Evolutionary conservation across 2,329 filamentous ascomycete species (phyloP), one percentile per base, ranked within the genome.

Genomic region (Arthrinium puccinioides): DNA sequence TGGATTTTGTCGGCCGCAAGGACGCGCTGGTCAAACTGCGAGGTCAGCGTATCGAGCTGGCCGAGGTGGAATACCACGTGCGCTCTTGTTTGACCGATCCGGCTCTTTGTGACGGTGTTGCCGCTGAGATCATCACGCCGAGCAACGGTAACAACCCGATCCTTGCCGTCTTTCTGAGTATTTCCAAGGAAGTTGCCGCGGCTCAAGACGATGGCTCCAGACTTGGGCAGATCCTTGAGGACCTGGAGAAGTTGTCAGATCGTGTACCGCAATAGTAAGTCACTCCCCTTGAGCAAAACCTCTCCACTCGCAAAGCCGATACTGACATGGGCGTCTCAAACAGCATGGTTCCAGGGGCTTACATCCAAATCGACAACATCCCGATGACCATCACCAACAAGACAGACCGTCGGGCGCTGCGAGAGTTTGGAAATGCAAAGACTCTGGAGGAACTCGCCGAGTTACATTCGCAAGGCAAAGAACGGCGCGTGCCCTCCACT

Each of bases 251-350:
- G 23, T 20, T 36, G 18, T 16, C 14, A 9, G 23, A 36, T 36
- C 24, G 33, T 11, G n/a, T 36, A 10, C 33, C 33, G 8, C 33
- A 36, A 9, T 36, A 36, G 33, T 27, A 28, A 36, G 33, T 36
- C 21, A 2, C 10, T 13, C 21, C 11, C 14, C 4, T 28, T 9
- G 9, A 11, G 18, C 15, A 8, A 5, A 1, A 6, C 3, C 14
- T 20, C 4, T 9, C 18, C 15, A 18, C 4, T 21, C 9, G 6
- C 3, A 4, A 11, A 11, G 4, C n/a, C 7, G 9, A 31, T 28
- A 20, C 33, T 27, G n/a, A 20, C 21, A 6, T 24, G 2, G 7
- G 4, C 16, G 3, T 30, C 4, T 23, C 37, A 15, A 31, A 28
- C 11, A 34, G 32, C 21, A 33, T 33, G 31, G 31, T 33, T 9